A percentile compares a stretch with the other conserved stretches of the same genome.
These are phyloP conservation scores for Kurtzmaniella quercitrusa DNA, from an alignment of 1,139 yeast species.

Conservation along the genomic window DNA sequence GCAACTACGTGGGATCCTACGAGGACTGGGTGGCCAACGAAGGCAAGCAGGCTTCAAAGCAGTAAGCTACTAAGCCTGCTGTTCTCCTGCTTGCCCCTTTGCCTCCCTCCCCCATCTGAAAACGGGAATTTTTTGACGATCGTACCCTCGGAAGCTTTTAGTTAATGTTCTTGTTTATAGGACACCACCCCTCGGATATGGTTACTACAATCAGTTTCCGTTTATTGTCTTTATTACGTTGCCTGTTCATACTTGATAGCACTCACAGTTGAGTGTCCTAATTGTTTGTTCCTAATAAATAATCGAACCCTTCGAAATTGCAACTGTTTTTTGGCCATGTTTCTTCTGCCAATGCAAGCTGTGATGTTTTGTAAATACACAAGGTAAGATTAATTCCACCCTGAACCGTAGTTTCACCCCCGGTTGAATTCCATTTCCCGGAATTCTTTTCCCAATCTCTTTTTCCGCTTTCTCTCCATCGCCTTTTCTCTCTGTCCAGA, in stretches of 20 bases:
- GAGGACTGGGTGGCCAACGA: slow-evolving; percentile 75
- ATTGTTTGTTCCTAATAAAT: slow-evolving; percentile 1
- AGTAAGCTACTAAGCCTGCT: background rate
- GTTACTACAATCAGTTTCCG: too few species aligned
- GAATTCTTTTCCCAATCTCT: slow-evolving; percentile 87
- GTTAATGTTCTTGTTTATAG: too few species aligned
- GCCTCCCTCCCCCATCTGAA: too few species aligned
- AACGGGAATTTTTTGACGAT: too few species aligned
- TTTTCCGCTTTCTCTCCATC: slow-evolving; percentile 91
- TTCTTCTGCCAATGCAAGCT: background rate
- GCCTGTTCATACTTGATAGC: background rate
- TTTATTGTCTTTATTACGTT: background rate
- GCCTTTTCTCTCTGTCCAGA: slow-evolving; percentile 79
- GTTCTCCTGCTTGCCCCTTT: too few species aligned
- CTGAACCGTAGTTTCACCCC: too few species aligned
- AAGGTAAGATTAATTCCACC: background rate
- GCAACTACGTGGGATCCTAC: slow-evolving; percentile 78
- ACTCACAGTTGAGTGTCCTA: background rate
- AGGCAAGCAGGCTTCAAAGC: slow-evolving; percentile 9
- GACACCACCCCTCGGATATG: too few species aligned
- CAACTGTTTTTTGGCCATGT: background rate
- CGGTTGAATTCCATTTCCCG: slow-evolving; percentile 60
- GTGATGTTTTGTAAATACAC: background rate
- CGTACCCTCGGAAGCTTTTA: too few species aligned
- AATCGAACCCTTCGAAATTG: background rate